A percentile compares a stretch with the other conserved stretches of the same genome.
Evolutionary conservation across 257 asterid genomes (phyloP).

Genomic region (Ophiorrhiza pumila): DNA sequence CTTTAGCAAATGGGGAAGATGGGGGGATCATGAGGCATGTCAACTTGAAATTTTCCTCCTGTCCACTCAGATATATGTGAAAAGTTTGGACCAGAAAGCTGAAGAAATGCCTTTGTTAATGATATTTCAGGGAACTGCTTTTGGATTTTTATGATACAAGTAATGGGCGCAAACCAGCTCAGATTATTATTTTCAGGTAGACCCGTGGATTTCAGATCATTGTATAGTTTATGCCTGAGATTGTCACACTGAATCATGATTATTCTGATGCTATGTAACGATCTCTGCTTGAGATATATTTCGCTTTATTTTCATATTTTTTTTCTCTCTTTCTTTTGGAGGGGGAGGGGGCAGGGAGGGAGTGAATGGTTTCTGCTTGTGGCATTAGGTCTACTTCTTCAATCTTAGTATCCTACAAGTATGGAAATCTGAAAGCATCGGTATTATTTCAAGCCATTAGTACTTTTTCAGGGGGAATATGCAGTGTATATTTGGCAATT

Average conservation of each 20-base stretch:
- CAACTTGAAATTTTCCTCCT: slow-evolving; percentile 7
- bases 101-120: slow-evolving; percentile 18
- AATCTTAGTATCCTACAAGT: not conserved
- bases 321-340: not conserved
- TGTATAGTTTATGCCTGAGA: not conserved
- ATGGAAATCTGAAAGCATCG: no score
- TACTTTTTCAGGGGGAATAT: no score
- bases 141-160: slow-evolving; percentile 72
- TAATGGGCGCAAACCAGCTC: slow-evolving; percentile 71
- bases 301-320: not conserved
- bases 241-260: not conserved
- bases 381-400: not conserved
- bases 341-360: not conserved
- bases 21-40: slow-evolving; percentile 85
- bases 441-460: no score
- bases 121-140: slow-evolving; percentile 73
- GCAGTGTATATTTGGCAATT: no score
- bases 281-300: no score
- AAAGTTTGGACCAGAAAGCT: slow-evolving; percentile 14
- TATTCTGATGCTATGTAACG: not conserved
- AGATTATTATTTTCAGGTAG: slow-evolving; percentile 85
- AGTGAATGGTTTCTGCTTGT: not conserved
- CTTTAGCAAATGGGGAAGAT: slow-evolving; percentile 76
- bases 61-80: slow-evolving; percentile 8
- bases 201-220: not conserved